Evolutionary conservation across 352 stramenopile genomes (phyloP).

Genomic region (Globisporangium lucens): DNA sequence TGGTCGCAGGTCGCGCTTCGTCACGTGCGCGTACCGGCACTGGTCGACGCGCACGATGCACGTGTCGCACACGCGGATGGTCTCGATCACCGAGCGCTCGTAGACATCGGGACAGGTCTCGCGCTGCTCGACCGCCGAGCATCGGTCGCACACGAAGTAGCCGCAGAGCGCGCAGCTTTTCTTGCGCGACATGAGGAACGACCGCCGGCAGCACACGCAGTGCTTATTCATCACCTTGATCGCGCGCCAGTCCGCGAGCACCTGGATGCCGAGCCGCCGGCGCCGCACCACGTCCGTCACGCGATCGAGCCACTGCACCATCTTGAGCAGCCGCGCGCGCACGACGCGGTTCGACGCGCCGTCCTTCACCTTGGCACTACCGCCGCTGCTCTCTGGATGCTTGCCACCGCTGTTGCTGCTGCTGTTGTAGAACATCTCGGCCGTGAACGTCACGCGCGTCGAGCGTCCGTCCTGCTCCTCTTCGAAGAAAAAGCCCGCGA

Average conservation of each 20-base stretch:
- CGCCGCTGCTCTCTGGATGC: too few species aligned
- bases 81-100: slow-evolving; percentile 18
- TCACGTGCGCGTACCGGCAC: slow-evolving; percentile 20
- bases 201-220: slow-evolving; percentile 41
- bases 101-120: slow-evolving; percentile 13
- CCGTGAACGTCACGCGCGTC: slow-evolving; percentile 42
- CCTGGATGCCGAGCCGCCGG: slow-evolving; percentile 48
- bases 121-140: slow-evolving; percentile 26
- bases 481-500: slow-evolving; percentile 45
- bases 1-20: slow-evolving; percentile 9
- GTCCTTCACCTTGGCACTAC: background rate
- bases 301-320: slow-evolving; percentile 22
- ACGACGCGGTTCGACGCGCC: slow-evolving; percentile 15
- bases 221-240: slow-evolving; percentile 22
- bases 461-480: slow-evolving; percentile 27
- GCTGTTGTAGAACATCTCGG: slow-evolving; percentile 24
- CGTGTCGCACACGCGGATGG: slow-evolving; percentile 23
- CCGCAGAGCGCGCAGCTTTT: slow-evolving; percentile 30
- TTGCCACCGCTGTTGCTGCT: background rate
- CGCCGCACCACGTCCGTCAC: slow-evolving; percentile 37
- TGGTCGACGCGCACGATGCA: slow-evolving; percentile 28
- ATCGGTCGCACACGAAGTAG: slow-evolving; percentile 29
- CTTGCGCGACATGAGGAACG: slow-evolving; percentile 24
- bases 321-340: slow-evolving; percentile 17
- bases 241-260: slow-evolving; percentile 34